These are phyloP conservation scores for Pythium sukuiense DNA, from an alignment of 352 stramenopile genomes.

Conservation along the genomic window DNA sequence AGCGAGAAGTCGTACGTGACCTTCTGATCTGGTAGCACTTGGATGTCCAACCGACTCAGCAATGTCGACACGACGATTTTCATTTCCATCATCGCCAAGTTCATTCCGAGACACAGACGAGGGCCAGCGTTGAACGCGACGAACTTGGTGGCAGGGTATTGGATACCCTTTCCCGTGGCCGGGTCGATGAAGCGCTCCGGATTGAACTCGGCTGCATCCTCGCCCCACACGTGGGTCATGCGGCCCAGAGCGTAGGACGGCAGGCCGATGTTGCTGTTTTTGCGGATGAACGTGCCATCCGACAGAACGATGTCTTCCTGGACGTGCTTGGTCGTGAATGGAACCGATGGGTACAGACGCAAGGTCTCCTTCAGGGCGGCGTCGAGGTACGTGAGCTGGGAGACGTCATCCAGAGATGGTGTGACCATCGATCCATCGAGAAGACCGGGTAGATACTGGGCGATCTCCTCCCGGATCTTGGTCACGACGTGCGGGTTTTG, in stretches of 20 bases:
- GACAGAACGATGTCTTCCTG: constrained; percentile 35
- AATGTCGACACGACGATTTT: constrained; percentile 45
- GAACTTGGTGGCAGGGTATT: constrained; percentile 12
- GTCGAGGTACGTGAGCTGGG: constrained; percentile 26
- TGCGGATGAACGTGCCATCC: constrained; percentile 40
- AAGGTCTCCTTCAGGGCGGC: constrained; percentile 55
- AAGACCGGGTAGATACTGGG: constrained; percentile 16
- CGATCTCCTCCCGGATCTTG: constrained; percentile 43
- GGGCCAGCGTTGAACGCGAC: constrained; percentile 43
- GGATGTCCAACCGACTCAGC: constrained; percentile 39
- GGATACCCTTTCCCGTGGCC: constrained; percentile 13
- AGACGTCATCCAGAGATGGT: constrained; percentile 21
- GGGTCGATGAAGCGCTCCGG: constrained; percentile 38
- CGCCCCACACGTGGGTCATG: constrained; percentile 30
- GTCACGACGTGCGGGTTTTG: constrained; percentile 41
- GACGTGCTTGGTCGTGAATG: constrained; percentile 38
- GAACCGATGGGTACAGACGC: constrained; percentile 64
- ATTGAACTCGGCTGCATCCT: constrained; percentile 35
- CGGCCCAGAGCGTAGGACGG: constrained; percentile 36
- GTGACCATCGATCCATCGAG: constrained; percentile 7
- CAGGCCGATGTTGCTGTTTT: constrained; percentile 28
- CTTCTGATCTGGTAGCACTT: constrained; percentile 9
- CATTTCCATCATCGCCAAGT: constrained; percentile 52
- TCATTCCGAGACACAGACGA: constrained; percentile 44
- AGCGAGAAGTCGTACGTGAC: constrained; percentile 31